Evolutionary conservation across 495 filamentous ascomycete species (phyloP), one percentile per base, ranked within the genome.

Genomic region (Chlorociboria aeruginascens): DNA sequence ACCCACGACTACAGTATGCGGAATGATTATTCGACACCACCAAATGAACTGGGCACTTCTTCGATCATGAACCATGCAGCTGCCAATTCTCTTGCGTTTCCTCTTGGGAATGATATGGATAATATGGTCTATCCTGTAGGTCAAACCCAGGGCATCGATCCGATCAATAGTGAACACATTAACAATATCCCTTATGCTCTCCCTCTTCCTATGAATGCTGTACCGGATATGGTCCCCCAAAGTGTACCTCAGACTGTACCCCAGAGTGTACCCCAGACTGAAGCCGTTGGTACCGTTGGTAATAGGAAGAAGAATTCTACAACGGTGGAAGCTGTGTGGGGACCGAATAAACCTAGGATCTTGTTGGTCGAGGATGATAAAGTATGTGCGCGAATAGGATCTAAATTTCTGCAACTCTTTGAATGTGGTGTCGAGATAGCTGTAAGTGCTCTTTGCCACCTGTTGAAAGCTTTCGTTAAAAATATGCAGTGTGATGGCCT

Each of bases 361-460:
- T 69, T 98, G 48, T 74, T 98, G 37, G 92, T 98, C 32, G 92
- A 98, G 62, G 92, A 98, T 61, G 92, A 98, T 63, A 82, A 80
- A 43, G 96, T 89, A 2, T 97, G 92, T 63, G 79, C 89, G 32
- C 76, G 90, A 44, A 96, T 98, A 53, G 92, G 93, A 32, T 81
- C 86, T 40, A 96, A 96, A 65, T 97, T 97, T 62, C 68, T 98
- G 33, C 83, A 86, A 47, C 83, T 82, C 11, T 89, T 95, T 61
- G 77, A 83, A 45, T 97, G 92, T 61, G 75, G 77, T 8, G 93
- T 97, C 60, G 86, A 96, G 62, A 85, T 79, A 58, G 86, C 90
- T 52, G 90, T 96, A 81, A 66, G 89, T 78, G 20, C 45, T 6
- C 37, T 14, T 30, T 20, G 13, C n/a, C 41, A 3, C 28, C 28